These are phyloP conservation scores for Solanum appendiculatum DNA, from an alignment of 257 asterid genomes.

Conservation along the genomic window DNA sequence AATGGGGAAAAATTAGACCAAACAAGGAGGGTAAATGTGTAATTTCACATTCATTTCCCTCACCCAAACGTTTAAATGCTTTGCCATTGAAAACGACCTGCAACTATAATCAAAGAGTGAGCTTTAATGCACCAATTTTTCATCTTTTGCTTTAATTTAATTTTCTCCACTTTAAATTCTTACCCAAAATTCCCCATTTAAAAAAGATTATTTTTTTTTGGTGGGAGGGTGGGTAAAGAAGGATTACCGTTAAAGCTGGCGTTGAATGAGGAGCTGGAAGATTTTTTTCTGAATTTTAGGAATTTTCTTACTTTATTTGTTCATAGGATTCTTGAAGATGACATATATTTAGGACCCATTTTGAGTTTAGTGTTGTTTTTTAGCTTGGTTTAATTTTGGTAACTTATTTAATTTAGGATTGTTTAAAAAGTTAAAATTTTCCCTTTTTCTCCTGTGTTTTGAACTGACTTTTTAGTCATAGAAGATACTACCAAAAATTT, in stretches of 20 bases:
- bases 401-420: background rate
- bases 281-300: background rate
- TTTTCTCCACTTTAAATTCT: background rate
- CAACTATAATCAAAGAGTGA: conserved; percentile 1
- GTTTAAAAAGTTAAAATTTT: background rate
- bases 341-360: background rate
- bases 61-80: conserved; percentile 27
- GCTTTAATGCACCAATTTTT: conserved; percentile 17
- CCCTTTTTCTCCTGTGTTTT: background rate
- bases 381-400: background rate
- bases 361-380: background rate
- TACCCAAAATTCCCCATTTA: background rate
- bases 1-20: background rate
- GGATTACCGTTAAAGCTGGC: conserved; percentile 6
- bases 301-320: background rate
- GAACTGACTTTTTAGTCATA: background rate
- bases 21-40: background rate
- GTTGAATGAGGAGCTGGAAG: background rate
- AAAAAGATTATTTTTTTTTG: background rate
- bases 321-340: background rate
- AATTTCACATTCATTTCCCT: background rate
- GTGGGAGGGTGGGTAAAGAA: background rate
- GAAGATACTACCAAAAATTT: background rate
- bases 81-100: conserved; percentile 19
- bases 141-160: background rate